Percentiles rank a stretch among this genome's conserved stretches.
Conservation (phyloP, 108 stramenopile genomes). For the Cyclotella atomus region DNA sequence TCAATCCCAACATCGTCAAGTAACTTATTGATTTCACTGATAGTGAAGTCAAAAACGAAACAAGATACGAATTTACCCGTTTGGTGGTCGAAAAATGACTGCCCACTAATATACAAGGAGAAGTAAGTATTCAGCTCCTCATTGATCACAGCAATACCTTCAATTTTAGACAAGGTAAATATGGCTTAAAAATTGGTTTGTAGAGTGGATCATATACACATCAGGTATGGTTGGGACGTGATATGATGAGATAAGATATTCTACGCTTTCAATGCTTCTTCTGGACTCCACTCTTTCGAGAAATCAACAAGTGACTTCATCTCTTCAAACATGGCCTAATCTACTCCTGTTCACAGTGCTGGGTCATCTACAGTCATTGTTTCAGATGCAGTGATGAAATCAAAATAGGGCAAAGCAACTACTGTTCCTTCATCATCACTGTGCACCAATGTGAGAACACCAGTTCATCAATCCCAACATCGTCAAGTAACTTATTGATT, state of each 20-base stretch:
- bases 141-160: conserved; percentile 13
- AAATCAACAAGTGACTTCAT: conserved; percentile 29
- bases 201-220: conserved; percentile 22
- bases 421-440: conserved; percentile 40
- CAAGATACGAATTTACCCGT: conserved; percentile 57
- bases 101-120: conserved; percentile 16
- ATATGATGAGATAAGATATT: conserved; percentile 16
- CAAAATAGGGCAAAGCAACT: conserved; percentile 17
- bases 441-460: conserved; percentile 33
- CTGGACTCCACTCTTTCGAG: conserved; percentile 11
- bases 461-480: conserved; percentile 14
- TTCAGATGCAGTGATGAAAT: not conserved
- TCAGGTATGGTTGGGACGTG: conserved; percentile 45
- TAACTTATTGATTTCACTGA: conserved; percentile 28
- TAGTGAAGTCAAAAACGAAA: conserved; percentile 43
- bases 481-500: conserved; percentile 37
- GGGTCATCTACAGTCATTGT: conserved; percentile 19
- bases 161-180: conserved; percentile 28
- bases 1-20: conserved; percentile 32
- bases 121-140: conserved; percentile 14
- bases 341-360: not conserved
- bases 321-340: conserved; percentile 12
- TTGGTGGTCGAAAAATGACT: conserved; percentile 44
- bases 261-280: conserved; percentile 18
- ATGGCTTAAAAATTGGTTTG: conserved; percentile 46